Base-by-base conservation (phyloP, 306 rosid genomes). In the Sesbania bispinosa region DNA sequence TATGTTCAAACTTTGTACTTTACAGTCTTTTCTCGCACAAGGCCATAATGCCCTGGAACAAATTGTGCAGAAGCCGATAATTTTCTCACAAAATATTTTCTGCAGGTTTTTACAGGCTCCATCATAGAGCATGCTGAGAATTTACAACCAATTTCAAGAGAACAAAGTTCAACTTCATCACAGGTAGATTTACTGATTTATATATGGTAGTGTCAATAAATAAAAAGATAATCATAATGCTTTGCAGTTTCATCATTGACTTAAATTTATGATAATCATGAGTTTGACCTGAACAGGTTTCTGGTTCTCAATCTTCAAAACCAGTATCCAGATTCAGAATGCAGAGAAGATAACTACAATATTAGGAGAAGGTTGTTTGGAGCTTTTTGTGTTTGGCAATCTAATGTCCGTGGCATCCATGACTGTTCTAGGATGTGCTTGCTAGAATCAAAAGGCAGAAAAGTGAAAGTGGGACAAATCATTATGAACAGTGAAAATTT, bases 271-370 rank as follows among this genome's bases (percentile, higher is more conserved):
- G 51, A 30, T 63, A 36, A 79, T 65, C 41, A 21, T 10, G 46
- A 23, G 13, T 38, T 60, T 80, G 54, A 58, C 36, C 24, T 46
- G 58, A 36, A 77, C 87, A 88, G 95, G 57, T 76, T 38, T 76
- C 88, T 16, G 72, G 81, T 82, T 82, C 89, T 62, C 93, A 85
- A 59, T 78, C 84, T 71, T 79, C 83, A 73, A 90, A 87, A 76
- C 97, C 96, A 24, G 88, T 93, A 32, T 90, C 97, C 62, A 87
- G 97, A 83, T 93, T 93, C 89, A 93, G 81, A 88, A 82, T 87
- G 96, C 97, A 84, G 80, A 87, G 93, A 78, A 88, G 77, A 80
- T 93, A 88, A 79, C 45, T 29, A 73, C 75, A 54, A 1, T 23
- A 6, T 21, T 18, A 15, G 61, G 36, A 36, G 64, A 68, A 13